These are phyloP conservation scores for Eleusine coracana DNA, from an alignment of 176 grass and related monocot species.

Conservation along the genomic window DNA sequence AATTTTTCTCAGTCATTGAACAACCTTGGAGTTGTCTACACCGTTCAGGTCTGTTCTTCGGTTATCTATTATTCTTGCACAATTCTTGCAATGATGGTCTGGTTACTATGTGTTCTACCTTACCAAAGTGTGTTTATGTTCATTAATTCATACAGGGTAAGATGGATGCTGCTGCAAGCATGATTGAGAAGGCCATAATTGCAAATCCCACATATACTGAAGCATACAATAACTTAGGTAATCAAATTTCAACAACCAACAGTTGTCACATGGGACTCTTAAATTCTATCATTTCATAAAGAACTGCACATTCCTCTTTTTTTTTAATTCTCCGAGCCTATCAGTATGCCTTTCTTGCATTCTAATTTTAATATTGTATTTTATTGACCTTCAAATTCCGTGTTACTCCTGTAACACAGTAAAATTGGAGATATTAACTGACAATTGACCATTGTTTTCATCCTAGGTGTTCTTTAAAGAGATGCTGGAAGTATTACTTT, in stretches of 20 bases:
- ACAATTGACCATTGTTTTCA: conserved; percentile 30
- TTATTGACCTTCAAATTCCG: neutral
- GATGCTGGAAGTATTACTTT: conserved; percentile 90
- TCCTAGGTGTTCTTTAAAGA: conserved; percentile 97
- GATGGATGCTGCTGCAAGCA: conserved; percentile 93
- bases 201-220: conserved; percentile 90
- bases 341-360: neutral
- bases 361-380: conserved; percentile 7
- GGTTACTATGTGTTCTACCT: conserved; percentile 19
- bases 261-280: neutral
- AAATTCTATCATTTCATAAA: conserved; percentile 4
- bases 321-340: neutral
- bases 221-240: conserved; percentile 99
- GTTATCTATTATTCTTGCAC: conserved; percentile 21
- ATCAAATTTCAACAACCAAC: conserved; percentile 5
- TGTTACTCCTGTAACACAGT: neutral
- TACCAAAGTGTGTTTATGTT: conserved; percentile 18
- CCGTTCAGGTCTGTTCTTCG: conserved; percentile 76
- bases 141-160: conserved; percentile 69
- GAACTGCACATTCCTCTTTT: neutral
- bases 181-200: conserved; percentile 95
- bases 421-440: conserved; percentile 19
- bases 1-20: conserved; percentile 96
- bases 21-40: conserved; percentile 99
- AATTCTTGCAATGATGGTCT: conserved; percentile 22